Conservation (phyloP, 2,329 filamentous ascomycete species). For the Colletotrichum orchidophilum region DNA sequence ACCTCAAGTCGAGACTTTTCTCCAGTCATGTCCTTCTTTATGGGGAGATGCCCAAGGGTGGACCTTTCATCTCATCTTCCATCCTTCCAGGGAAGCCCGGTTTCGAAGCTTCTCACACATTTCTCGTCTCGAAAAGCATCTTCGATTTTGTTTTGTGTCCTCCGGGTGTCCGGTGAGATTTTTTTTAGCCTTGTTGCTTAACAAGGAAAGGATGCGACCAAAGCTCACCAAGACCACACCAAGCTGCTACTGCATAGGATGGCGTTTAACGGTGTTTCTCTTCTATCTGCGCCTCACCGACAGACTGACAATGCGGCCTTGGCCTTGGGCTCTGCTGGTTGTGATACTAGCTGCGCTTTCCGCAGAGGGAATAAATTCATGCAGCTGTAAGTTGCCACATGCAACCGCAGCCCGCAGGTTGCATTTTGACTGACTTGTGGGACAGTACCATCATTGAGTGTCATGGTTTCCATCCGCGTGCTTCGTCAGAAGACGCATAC, state of each 20-base stretch:
- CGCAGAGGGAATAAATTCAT: background rate
- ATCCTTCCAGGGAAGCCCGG: background rate
- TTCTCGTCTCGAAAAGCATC: conserved; percentile 16
- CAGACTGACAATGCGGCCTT: conserved; percentile 21
- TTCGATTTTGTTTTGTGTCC: background rate
- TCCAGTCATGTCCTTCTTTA: background rate
- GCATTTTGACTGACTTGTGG: background rate
- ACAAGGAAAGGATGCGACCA: conserved; percentile 5
- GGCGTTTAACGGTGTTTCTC: conserved; percentile 13
- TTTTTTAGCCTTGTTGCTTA: background rate
- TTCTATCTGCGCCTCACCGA: conserved; percentile 22
- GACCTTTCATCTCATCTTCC: conserved; percentile 8
- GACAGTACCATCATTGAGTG: background rate
- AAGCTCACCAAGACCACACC: conserved; percentile 10
- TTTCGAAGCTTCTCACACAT: conserved; percentile 17
- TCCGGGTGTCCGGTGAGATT: conserved; percentile 17
- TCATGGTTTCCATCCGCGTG: background rate
- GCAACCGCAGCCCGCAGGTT: conserved; percentile 13
- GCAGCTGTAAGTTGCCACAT: background rate
- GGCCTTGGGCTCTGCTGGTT: background rate
- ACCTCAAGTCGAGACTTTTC: background rate
- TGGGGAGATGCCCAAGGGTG: background rate
- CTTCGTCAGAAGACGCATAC: background rate
- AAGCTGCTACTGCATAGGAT: conserved; percentile 29
- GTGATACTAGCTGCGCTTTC: background rate